Evolutionary conservation across 257 asterid genomes (phyloP), one percentile per base, ranked within the genome.

Genomic region (Voacanga thouarsii): DNA sequence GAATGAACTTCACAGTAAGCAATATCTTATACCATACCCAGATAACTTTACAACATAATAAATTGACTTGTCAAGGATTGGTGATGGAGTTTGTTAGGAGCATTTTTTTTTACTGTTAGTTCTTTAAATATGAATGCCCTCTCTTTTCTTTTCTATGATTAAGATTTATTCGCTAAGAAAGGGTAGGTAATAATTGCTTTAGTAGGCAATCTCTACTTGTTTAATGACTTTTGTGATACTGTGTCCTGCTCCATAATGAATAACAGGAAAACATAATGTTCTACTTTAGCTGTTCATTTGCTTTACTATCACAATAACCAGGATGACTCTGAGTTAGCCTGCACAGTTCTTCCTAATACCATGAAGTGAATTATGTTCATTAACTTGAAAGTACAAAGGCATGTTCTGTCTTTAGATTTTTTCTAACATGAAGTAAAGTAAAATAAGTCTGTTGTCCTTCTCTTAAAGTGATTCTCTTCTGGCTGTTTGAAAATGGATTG

Each of bases 1-100:
- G 57, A 92, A 89, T 53, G 99, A 94, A 85, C 99, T 94, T 79
- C 99, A 92, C 44, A 91, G 99, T 94, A 92, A 92, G 97, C 78
- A 76, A 77, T 77, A 6, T 9, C 12, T 50, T 67, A 33, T 43
- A 11, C 7, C 21, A 39, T 33, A 11, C 44, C 71, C 50, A 47
- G n/a, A 71, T 69, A 44, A 49, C 47, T 75, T 73, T 49, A 19
- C 15, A 1, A 19, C 64, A 67, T 69, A 41, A 12, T 81, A 3
- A 23, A 59, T 60, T 70, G 37, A 43, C 66, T 74, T 72, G 66
- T 18, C 69, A 15, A 45, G 21, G 41, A 12, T 56, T 57, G 41
- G 28, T 45, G 14, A 50, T 82, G 6, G 24, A 3, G 44, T 51
- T 50, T 53, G 43, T 21, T n/a, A 5, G 51, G 77, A 14, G 33